Evolutionary conservation across 2,329 filamentous ascomycete genomes (phyloP).

Genomic region (Alternaria viburni): DNA sequence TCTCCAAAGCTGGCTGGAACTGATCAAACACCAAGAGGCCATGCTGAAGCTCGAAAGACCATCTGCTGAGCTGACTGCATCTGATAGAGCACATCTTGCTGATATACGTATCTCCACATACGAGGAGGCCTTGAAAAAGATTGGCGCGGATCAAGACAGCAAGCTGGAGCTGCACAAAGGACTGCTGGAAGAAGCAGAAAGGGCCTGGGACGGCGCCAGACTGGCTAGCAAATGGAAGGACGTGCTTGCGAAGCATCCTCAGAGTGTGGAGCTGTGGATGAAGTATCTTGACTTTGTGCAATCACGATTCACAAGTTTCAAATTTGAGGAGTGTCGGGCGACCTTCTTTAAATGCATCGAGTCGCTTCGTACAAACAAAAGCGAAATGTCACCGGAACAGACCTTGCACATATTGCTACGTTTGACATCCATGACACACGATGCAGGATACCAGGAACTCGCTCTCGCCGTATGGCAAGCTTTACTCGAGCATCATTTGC

Average conservation of each 20-base stretch:
- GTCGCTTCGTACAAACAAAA: slow-evolving; percentile 32
- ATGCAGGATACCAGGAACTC: slow-evolving; percentile 79
- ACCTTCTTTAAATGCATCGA: slow-evolving; percentile 66
- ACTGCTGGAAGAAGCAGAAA: slow-evolving; percentile 75
- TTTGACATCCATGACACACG: slow-evolving; percentile 73
- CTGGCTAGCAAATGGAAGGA: slow-evolving; percentile 70
- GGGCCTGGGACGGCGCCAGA: slow-evolving; percentile 72
- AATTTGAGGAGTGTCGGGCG: slow-evolving; percentile 68
- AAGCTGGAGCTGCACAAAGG: slow-evolving; percentile 69
- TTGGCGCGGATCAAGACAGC: slow-evolving; percentile 52
- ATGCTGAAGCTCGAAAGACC: slow-evolving; percentile 62
- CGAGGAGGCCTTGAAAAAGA: slow-evolving; percentile 73
- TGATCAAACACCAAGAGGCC: slow-evolving; percentile 79
- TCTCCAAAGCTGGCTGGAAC: slow-evolving; percentile 73
- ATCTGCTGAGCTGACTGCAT: slow-evolving; percentile 57
- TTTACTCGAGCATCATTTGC: slow-evolving; percentile 73
- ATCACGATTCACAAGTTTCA: slow-evolving; percentile 69
- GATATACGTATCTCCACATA: slow-evolving; percentile 83
- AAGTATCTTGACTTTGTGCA: slow-evolving; percentile 75
- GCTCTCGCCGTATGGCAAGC: slow-evolving; percentile 85
- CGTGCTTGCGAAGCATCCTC: slow-evolving; percentile 61
- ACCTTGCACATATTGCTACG: slow-evolving; percentile 75
- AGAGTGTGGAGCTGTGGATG: slow-evolving; percentile 72
- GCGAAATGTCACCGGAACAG: slow-evolving; percentile 10
- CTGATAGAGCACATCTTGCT: slow-evolving; percentile 72